A percentile compares a stretch with the other conserved stretches of the same genome.
Evolutionary conservation across 192 early-diverging fungal genomes (phyloP).

Genomic region (Gamsiella multidivaricata): DNA sequence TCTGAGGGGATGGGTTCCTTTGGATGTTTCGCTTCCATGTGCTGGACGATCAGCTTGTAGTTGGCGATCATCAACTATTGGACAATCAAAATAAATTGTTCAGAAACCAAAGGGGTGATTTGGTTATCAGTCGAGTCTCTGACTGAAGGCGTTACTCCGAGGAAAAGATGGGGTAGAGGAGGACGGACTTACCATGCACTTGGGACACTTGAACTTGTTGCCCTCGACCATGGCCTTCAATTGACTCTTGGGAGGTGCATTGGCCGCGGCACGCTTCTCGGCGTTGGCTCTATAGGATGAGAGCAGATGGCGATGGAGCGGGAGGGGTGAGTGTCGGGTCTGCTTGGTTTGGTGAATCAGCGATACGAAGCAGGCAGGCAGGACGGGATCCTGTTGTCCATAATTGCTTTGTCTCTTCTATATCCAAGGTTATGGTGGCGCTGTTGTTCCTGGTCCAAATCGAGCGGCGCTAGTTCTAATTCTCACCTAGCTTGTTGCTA

Average conservation of each 20-base stretch:
- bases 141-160: too few relatives aligned
- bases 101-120: neutral
- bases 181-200: slow-evolving; percentile 42
- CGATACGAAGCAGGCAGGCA: neutral
- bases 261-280: slow-evolving; percentile 51
- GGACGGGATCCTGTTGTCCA: neutral
- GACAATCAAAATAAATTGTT: too few relatives aligned
- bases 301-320: neutral
- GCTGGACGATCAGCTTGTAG: slow-evolving; percentile 53
- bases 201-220: slow-evolving; percentile 54
- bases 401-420: neutral
- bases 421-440: neutral
- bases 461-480: neutral
- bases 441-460: neutral
- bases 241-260: slow-evolving; percentile 52
- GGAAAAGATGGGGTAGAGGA: too few relatives aligned
- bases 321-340: neutral
- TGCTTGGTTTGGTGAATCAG: too few relatives aligned
- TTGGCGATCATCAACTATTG: slow-evolving; percentile 51
- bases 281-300: slow-evolving; percentile 46
- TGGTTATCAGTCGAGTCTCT: neutral
- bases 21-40: slow-evolving; percentile 53
- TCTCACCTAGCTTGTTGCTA: slow-evolving; percentile 41
- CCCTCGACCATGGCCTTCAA: slow-evolving; percentile 51
- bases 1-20: slow-evolving; percentile 45